phyloP scores from a whole-genome alignment of 225 moss, liverwort and hornwort genomes.

The Bryoerythrophyllum caledonicum region DNA sequence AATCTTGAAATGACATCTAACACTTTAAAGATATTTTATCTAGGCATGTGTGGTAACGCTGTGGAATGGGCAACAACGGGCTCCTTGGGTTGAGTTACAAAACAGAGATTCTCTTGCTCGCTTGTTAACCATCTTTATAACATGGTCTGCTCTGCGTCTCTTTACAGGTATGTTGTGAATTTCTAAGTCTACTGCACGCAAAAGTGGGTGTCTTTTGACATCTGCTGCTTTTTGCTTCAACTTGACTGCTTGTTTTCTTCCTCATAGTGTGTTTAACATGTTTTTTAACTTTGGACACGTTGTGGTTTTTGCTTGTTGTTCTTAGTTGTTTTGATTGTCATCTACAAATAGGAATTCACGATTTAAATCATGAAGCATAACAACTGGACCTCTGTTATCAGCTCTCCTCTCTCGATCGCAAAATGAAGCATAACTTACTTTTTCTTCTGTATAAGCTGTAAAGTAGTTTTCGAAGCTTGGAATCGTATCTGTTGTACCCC shows the following conservation, averaged over 20 bases:
- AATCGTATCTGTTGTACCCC: not conserved
- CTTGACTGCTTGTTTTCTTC: not conserved
- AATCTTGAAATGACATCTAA: slow-evolving; percentile 10
- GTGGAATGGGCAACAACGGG: slow-evolving; percentile 68
- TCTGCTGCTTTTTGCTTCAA: not conserved
- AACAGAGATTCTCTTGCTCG: slow-evolving; percentile 89
- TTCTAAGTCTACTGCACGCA: slow-evolving; percentile 17
- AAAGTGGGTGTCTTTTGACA: slow-evolving; percentile 14
- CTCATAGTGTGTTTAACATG: not conserved
- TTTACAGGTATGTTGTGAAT: slow-evolving; percentile 56
- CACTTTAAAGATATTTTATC: slow-evolving; percentile 17
- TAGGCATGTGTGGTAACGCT: slow-evolving; percentile 84
- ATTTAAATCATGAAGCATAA: not conserved
- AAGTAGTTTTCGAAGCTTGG: slow-evolving; percentile 10
- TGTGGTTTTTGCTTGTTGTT: slow-evolving; percentile 10
- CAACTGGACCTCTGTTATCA: not conserved
- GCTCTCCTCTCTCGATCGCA: not conserved
- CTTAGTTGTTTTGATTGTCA: slow-evolving; percentile 7
- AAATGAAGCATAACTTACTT: not conserved
- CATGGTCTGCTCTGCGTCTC: slow-evolving; percentile 88
- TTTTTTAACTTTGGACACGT: not conserved
- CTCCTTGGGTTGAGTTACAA: slow-evolving; percentile 78
- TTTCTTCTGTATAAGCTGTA: not conserved
- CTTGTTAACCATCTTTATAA: slow-evolving; percentile 83
- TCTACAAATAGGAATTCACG: slow-evolving; percentile 7